A percentile compares a stretch with the other conserved stretches of the same genome.
Conservation (phyloP, 805 yeast species). For the Danielozyma ontarioensis region DNA sequence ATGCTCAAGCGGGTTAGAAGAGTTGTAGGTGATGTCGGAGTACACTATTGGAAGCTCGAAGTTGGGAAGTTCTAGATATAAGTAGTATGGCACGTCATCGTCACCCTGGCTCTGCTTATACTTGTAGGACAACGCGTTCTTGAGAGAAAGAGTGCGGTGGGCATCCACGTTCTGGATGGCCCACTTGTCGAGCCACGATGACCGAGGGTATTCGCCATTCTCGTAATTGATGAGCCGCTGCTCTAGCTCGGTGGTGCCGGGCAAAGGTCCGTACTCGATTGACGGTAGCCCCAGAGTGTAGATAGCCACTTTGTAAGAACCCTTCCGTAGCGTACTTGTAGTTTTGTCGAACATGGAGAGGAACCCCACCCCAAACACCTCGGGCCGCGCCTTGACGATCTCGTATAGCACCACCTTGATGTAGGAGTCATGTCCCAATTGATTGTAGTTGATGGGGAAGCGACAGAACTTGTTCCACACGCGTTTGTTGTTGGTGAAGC, state of each 20-base stretch:
- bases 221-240: slow-evolving; percentile 56
- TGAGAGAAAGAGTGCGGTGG: slow-evolving; percentile 10
- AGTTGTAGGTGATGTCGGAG: slow-evolving; percentile 46
- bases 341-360: slow-evolving; percentile 51
- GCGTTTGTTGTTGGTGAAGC: slow-evolving; percentile 30
- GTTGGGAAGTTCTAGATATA: slow-evolving; percentile 45
- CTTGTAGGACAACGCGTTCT: slow-evolving; percentile 1
- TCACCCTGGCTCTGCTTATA: not conserved
- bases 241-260: slow-evolving; percentile 37
- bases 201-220: slow-evolving; percentile 54
- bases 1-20: slow-evolving; percentile 1
- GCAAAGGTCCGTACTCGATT: slow-evolving; percentile 15
- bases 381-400: slow-evolving; percentile 48
- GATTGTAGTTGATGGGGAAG: slow-evolving; percentile 67
- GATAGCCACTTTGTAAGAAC: slow-evolving; percentile 52
- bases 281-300: slow-evolving; percentile 1
- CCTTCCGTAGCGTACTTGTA: slow-evolving; percentile 59
- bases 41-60: slow-evolving; percentile 72
- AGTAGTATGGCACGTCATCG: slow-evolving; percentile 12
- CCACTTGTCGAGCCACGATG: slow-evolving; percentile 72
- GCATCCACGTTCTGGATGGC: slow-evolving; percentile 52
- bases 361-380: slow-evolving; percentile 57
- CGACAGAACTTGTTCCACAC: slow-evolving; percentile 72
- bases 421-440: slow-evolving; percentile 59
- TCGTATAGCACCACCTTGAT: slow-evolving; percentile 66